Base-by-base conservation (phyloP, 371 early-diverging fungal species). In the Actinomortierella wolfii region DNA sequence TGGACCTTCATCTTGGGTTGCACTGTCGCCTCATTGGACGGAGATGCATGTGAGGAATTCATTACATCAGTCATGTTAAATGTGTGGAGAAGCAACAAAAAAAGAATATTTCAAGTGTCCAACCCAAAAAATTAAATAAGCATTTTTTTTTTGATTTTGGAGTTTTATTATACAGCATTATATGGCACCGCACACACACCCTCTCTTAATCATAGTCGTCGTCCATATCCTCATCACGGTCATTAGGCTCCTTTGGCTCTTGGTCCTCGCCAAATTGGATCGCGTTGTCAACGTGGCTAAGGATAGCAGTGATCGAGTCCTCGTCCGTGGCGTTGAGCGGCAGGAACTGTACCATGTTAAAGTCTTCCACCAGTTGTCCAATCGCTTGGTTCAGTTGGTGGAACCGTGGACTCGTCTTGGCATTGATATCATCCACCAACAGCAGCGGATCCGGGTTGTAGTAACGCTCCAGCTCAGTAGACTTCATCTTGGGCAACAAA, bases 201-300 rank as follows among this genome's bases (percentile, higher is more conserved):
- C n/a, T n/a, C n/a, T n/a, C n/a, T 13, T 57, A 65, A 2, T 69
- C 59, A 14, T 69, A 60, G 20, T 61, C 65, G 8, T 68, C 64
- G 47, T 47, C 49, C 18, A 54, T 61, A 1, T 15, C 50, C 17
- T 65, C 71, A 18, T 23, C 53, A 41, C 62, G 64, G 1, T 67
- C 81, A 54, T 63, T 62, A 15, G 81, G 81, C 39, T 78, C 95
- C 79, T 91, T 92, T 23, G 97, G 96, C 64, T 98, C 98, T 40
- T 88, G 79, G 76, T 97, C 99, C 80, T 99, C 99, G 29, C 95
- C 97, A 78, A 92, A 97, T 78, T 99, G 99, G 49, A 97, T 88
- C 0, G 97, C 94, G 67, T 93, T 91, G 78, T 99, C 99, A 8
- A 97, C 89, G 53, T 91, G 91, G 17, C 89, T 88, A 25, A 98